These are phyloP conservation scores for Amanita pallidorosea DNA, from an alignment of 768 basidiomycete species.

Conservation along the genomic window DNA sequence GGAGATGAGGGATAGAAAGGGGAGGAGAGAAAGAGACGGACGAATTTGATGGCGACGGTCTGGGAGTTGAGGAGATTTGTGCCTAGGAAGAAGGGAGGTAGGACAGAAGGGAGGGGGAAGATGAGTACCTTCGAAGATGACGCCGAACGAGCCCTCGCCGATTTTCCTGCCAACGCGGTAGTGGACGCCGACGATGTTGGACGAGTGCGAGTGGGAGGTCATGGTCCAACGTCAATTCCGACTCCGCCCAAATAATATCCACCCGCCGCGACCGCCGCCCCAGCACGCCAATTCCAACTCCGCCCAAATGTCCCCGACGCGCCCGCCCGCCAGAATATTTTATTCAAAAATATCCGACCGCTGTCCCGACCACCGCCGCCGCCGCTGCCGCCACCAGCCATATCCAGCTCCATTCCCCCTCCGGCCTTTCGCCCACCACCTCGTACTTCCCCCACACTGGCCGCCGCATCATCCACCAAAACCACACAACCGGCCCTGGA, in stretches of 20 bases:
- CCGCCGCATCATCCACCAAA: slow-evolving; percentile 40
- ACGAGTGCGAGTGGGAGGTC: slow-evolving; percentile 48
- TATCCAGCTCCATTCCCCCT: slow-evolving; percentile 20
- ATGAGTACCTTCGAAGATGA: slow-evolving; percentile 77
- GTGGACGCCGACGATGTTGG: slow-evolving; percentile 88
- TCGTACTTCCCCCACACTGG: slow-evolving; percentile 33
- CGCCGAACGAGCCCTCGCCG: slow-evolving; percentile 97
- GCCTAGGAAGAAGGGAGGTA: slow-evolving; percentile 34
- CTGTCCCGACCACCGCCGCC: slow-evolving; percentile 11
- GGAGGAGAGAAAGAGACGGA: slow-evolving; percentile 32
- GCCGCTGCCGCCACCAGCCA: slow-evolving; percentile 14
- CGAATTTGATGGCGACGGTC: slow-evolving; percentile 99
- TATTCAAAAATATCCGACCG: too few relatives aligned
- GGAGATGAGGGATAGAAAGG: slow-evolving; percentile 8
- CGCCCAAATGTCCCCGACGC: too few relatives aligned
- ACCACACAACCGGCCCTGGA: slow-evolving; percentile 39
- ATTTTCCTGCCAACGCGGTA: slow-evolving; percentile 99
- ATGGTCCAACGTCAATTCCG: slow-evolving; percentile 25
- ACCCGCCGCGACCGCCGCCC: slow-evolving; percentile 10
- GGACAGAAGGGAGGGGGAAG: neutral
- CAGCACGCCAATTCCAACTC: too few relatives aligned
- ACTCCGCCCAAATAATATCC: slow-evolving; percentile 19
- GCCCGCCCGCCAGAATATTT: too few relatives aligned
- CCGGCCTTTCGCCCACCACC: slow-evolving; percentile 24
- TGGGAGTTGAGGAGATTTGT: slow-evolving; percentile 97